These are phyloP conservation scores for Umbelopsis vinacea DNA, from an alignment of 192 early-diverging fungal genomes.

Conservation along the genomic window DNA sequence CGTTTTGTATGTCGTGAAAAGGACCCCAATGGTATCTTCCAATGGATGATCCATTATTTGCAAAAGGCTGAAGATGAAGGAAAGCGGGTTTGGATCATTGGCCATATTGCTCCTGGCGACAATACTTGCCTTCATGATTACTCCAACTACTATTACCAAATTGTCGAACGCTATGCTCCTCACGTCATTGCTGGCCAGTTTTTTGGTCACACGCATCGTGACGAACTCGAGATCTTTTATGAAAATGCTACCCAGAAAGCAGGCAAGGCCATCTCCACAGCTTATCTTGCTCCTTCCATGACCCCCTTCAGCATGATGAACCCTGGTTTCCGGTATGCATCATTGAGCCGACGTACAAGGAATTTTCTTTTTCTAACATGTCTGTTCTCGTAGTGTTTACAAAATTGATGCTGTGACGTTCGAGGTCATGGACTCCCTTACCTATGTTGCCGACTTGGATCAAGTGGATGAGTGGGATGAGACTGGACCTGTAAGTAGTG, in stretches of 20 bases:
- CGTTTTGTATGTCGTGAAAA: not conserved
- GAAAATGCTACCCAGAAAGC: conserved; percentile 35
- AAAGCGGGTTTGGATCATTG: conserved; percentile 63
- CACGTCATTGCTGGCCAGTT: conserved; percentile 61
- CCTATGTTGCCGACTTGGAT: conserved; percentile 56
- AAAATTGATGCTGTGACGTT: conserved; percentile 57
- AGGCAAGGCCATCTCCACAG: conserved; percentile 47
- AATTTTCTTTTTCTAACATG: not conserved
- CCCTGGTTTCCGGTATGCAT: conserved; percentile 57
- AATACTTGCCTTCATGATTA: conserved; percentile 55
- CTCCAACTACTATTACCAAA: conserved; percentile 57
- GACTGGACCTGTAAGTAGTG: conserved; percentile 33
- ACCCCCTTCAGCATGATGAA: conserved; percentile 56
- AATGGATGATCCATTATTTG: conserved; percentile 54
- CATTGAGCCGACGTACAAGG: not conserved
- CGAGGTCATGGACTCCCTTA: conserved; percentile 56
- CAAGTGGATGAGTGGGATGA: conserved; percentile 46
- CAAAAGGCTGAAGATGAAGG: conserved; percentile 55
- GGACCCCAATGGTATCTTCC: conserved; percentile 57
- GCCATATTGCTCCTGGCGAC: conserved; percentile 55
- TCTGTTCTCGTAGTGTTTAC: conserved; percentile 40
- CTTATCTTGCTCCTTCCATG: conserved; percentile 57
- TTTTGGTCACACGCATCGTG: conserved; percentile 60
- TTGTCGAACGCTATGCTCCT: conserved; percentile 57
- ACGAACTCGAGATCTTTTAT: conserved; percentile 60